These are phyloP conservation scores for Sisymbrium altissimum DNA, from an alignment of 345 rosid species.

Conservation along the genomic window DNA sequence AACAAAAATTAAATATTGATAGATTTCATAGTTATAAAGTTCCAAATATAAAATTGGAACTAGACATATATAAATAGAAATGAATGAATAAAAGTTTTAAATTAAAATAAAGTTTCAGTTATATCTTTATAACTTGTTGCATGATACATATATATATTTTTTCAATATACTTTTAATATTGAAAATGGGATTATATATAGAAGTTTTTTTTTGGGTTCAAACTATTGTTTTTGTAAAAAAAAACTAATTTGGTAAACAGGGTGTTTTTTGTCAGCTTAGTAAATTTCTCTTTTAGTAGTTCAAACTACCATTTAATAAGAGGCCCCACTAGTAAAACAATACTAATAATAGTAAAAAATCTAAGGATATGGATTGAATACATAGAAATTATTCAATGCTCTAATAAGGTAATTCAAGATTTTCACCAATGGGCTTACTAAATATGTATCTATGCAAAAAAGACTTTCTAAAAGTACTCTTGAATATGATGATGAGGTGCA, in stretches of 20 bases:
- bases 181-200: neutral
- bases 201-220: neutral
- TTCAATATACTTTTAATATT: neutral
- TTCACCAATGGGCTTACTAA: neutral
- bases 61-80: neutral
- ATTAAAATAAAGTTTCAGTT: neutral
- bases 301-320: constrained; percentile 11
- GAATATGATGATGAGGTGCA: neutral
- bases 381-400: constrained; percentile 16
- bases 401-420: constrained; percentile 11
- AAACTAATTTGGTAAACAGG: neutral
- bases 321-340: neutral
- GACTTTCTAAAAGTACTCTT: neutral
- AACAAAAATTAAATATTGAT: neutral
- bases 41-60: neutral
- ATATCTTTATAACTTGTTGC: neutral
- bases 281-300: neutral
- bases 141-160: neutral
- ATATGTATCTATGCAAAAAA: constrained; percentile 5
- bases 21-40: neutral
- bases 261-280: neutral
- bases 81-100: neutral
- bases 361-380: constrained; percentile 17
- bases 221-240: too few relatives aligned
- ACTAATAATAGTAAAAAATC: constrained; percentile 6